Evolutionary conservation across 768 basidiomycete genomes (phyloP).

Genomic region (Mycena venus): DNA sequence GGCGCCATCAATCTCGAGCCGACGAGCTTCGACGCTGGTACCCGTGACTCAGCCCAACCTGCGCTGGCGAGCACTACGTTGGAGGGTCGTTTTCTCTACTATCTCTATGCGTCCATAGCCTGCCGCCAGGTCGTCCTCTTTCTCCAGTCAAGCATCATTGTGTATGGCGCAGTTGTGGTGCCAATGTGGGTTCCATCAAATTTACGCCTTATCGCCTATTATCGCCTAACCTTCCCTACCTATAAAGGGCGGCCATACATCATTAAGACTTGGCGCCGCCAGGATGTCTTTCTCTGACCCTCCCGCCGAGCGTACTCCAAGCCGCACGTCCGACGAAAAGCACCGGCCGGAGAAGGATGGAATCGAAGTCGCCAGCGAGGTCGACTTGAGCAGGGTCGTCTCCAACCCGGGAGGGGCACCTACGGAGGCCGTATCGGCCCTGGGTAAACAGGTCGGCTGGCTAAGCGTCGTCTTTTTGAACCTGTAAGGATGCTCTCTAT

Average conservation of each 20-base stretch:
- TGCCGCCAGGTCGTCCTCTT: background rate
- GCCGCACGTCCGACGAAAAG: background rate
- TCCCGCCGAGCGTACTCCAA: background rate
- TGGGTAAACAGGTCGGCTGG: constrained; percentile 20
- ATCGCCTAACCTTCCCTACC: background rate
- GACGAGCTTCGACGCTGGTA: background rate
- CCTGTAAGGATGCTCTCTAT: background rate
- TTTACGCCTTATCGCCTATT: background rate
- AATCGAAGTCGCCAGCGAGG: constrained; percentile 6
- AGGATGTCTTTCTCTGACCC: constrained; percentile 1
- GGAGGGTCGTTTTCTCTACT: background rate
- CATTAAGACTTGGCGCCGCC: background rate
- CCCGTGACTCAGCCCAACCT: background rate
- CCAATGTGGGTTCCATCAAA: background rate
- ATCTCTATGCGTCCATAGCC: background rate
- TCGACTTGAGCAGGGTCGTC: background rate
- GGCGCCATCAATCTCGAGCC: background rate
- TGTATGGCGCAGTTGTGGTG: background rate
- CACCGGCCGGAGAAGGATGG: background rate
- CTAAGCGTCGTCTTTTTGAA: constrained; percentile 21
- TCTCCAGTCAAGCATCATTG: background rate
- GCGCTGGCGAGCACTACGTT: background rate
- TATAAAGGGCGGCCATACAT: background rate
- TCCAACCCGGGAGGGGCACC: constrained; percentile 27
- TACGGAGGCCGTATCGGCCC: constrained; percentile 15